Conservation (phyloP, 2,329 filamentous ascomycete genomes). For the Fusarium sp. region DNA sequence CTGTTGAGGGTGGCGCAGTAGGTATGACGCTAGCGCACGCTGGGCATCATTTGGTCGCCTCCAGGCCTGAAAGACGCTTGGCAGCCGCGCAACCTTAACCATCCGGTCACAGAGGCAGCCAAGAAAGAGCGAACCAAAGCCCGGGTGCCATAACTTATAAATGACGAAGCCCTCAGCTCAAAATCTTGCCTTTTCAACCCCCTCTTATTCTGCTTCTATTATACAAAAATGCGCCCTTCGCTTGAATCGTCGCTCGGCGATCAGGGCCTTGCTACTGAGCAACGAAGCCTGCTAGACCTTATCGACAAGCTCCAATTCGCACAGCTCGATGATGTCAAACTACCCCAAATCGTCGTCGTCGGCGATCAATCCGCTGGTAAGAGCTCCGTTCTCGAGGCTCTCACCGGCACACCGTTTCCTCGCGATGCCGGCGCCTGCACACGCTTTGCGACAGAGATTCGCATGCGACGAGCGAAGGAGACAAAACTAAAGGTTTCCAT, state of each 20-base stretch:
- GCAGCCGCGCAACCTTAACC: slow-evolving; percentile 27
- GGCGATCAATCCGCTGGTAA: slow-evolving; percentile 72
- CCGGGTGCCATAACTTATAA: slow-evolving; percentile 32
- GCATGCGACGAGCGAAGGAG: slow-evolving; percentile 58
- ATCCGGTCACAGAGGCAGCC: slow-evolving; percentile 25
- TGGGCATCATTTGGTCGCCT: slow-evolving; percentile 25
- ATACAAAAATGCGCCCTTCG: slow-evolving; percentile 49
- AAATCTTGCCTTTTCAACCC: background rate
- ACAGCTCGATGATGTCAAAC: slow-evolving; percentile 60
- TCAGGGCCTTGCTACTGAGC: slow-evolving; percentile 60
- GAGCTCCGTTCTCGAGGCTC: slow-evolving; percentile 69
- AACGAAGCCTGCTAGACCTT: slow-evolving; percentile 64
- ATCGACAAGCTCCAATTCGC: slow-evolving; percentile 63
- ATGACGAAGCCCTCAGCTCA: slow-evolving; percentile 25
- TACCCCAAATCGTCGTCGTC: slow-evolving; percentile 70
- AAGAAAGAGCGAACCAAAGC: slow-evolving; percentile 33
- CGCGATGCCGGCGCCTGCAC: slow-evolving; percentile 68
- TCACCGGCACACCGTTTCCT: slow-evolving; percentile 69
- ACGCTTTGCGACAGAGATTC: slow-evolving; percentile 67
- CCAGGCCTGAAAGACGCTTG: slow-evolving; percentile 23
- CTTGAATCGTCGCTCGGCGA: slow-evolving; percentile 59
- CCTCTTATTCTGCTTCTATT: slow-evolving; percentile 32
- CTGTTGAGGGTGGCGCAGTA: slow-evolving; percentile 28
- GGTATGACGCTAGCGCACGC: slow-evolving; percentile 5
- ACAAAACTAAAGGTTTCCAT: slow-evolving; percentile 59